Percentiles rank a stretch among this genome's conserved stretches.
These are phyloP conservation scores for Diversispora epigaea DNA, from an alignment of 192 early-diverging fungal genomes.

Conservation along the genomic window DNA sequence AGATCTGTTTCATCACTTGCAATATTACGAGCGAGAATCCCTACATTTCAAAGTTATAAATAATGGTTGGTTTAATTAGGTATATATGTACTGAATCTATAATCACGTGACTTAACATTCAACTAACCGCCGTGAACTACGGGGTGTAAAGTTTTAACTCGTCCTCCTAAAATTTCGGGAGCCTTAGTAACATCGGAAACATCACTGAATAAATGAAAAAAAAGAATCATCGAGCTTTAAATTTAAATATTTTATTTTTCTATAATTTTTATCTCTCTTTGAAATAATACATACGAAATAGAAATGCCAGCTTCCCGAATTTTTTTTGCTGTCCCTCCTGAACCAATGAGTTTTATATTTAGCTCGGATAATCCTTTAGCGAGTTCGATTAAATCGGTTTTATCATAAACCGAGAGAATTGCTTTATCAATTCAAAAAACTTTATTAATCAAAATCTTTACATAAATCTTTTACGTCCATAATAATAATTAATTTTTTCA, in stretches of 20 bases:
- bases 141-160: constrained; percentile 98
- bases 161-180: constrained; percentile 98
- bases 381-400: constrained; percentile 89
- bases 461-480: no score
- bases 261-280: not conserved
- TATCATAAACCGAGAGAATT: constrained; percentile 96
- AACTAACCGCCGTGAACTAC: constrained; percentile 88
- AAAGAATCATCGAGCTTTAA: not conserved
- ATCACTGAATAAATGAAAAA: constrained; percentile 57
- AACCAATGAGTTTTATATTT: constrained; percentile 84
- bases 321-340: constrained; percentile 91
- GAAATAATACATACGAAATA: constrained; percentile 63
- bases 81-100: no score
- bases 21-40: constrained; percentile 88
- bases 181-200: constrained; percentile 97
- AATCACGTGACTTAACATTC: constrained; percentile 4
- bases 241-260: not conserved
- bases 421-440: constrained; percentile 40
- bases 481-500: no score
- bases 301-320: constrained; percentile 87
- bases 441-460: no score
- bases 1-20: constrained; percentile 85
- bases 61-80: no score
- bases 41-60: constrained; percentile 27
- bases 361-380: constrained; percentile 76